Evolutionary conservation across 495 filamentous ascomycete species (phyloP), one percentile per base, ranked within the genome.

Genomic region (Annulohypoxylon maeteangense): DNA sequence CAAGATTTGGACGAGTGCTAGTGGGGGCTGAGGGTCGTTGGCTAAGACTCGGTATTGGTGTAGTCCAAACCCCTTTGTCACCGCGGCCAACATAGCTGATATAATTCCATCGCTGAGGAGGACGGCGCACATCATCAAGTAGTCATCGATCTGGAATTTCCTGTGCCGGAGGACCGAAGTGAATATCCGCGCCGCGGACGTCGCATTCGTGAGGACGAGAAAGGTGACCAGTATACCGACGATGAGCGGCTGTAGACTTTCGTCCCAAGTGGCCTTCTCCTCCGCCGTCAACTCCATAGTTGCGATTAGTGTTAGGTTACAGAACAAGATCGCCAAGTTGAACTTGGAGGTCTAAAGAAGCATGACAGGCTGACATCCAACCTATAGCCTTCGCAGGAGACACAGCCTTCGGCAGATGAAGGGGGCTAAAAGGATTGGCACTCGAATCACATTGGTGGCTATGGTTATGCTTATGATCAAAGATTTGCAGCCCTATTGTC

Each of bases 111-210:
- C 50, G 50, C 50, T 54, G 7, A 54, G 50, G 29, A 54, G 34
- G 50, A 54, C 50, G 50, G 50, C 50, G 27, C 50, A 54, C 34
- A 54, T 18, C 50, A 54, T 54, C 27, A 54, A 34, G 50, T 34
- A 54, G 29, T 54, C 50, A 54, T 54, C 50, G 18, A 29, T 29
- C 20, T 54, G 50, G n/a, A 54, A 29, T 54, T 54, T 54, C 27
- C 50, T 29, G n/a, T 32, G 29, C 14, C 50, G 50, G 0, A n/a
- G 50, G 27, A 54, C 7, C 29, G 50, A 54, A 14, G 50, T 29
- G n/a, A 34, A 31, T 10, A 54, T 16, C 29, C 50, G 50, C 8
- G 5, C 50, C 29, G 8, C 16, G 7, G 50, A 32, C 2, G 50
- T 54, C n/a, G 29, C 50, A 12, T 54, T 54, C n/a, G 50, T 54